phyloP scores from a whole-genome alignment of 306 rosid genomes.

The Vicia faba region DNA sequence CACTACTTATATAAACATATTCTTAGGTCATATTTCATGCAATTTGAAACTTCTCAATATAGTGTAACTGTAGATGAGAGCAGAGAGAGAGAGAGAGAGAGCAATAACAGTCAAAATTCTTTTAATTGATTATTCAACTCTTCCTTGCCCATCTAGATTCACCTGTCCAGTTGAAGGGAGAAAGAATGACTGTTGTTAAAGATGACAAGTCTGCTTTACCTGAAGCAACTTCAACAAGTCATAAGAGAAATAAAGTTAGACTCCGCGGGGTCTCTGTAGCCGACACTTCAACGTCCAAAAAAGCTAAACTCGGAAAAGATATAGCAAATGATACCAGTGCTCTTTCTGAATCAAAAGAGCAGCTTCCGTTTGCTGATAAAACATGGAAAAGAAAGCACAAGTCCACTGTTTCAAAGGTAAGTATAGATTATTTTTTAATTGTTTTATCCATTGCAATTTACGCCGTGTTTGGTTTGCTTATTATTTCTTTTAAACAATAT shows the following conservation, averaged over 20 bases:
- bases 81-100: not conserved
- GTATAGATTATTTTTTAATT: conserved; percentile 10
- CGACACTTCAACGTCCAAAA: conserved; percentile 53
- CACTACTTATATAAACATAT: not conserved
- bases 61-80: not conserved
- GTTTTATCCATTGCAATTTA: conserved; percentile 4
- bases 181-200: conserved; percentile 46
- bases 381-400: conserved; percentile 66
- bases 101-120: conserved; percentile 24
- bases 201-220: conserved; percentile 61
- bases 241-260: conserved; percentile 57
- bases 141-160: conserved; percentile 53
- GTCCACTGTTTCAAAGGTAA: conserved; percentile 53
- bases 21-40: not conserved
- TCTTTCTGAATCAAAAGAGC: conserved; percentile 55
- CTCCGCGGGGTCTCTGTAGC: conserved; percentile 42
- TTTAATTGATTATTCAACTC: conserved; percentile 9
- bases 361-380: conserved; percentile 44
- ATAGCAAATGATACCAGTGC: conserved; percentile 36
- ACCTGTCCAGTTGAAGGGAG: conserved; percentile 70
- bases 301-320: conserved; percentile 68
- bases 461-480: not conserved
- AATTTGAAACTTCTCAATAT: not conserved
- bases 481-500: not conserved
- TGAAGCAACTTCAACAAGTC: conserved; percentile 65